Percentiles rank a stretch among this genome's conserved stretches.
Conservation (phyloP, 768 basidiomycete species). For the Trametopsis cervina region DNA sequence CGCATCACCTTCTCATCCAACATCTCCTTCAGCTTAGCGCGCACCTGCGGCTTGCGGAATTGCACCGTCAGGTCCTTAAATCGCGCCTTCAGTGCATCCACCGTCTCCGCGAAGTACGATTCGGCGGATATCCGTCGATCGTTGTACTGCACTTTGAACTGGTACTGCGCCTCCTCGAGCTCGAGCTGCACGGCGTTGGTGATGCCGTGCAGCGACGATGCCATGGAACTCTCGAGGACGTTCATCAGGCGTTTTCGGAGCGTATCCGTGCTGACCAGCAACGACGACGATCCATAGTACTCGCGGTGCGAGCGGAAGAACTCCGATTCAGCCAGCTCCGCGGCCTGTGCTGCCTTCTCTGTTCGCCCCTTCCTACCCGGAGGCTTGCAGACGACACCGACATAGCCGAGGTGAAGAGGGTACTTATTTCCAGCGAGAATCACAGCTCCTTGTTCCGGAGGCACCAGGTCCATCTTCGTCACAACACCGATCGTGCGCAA, state of each 20-base stretch:
- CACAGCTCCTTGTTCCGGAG: conserved; percentile 70
- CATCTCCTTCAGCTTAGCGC: conserved; percentile 84
- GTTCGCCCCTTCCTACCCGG: conserved; percentile 46
- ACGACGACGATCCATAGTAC: conserved; percentile 54
- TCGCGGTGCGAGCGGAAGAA: conserved; percentile 63
- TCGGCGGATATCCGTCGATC: conserved; percentile 92
- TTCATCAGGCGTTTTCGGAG: conserved; percentile 91
- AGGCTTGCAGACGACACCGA: conserved; percentile 91
- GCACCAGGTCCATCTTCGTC: conserved; percentile 98
- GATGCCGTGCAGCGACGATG: conserved; percentile 89
- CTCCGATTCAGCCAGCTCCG: conserved; percentile 52
- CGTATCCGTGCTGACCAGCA: conserved; percentile 91
- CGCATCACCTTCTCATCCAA: conserved; percentile 97
- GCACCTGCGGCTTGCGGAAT: conserved; percentile 85
- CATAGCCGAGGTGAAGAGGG: conserved; percentile 95
- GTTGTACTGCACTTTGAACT: conserved; percentile 99
- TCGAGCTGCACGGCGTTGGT: conserved; percentile 97
- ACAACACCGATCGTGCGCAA: conserved; percentile 95
- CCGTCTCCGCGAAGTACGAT: conserved; percentile 95
- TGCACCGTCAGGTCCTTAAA: conserved; percentile 82
- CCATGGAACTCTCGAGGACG: conserved; percentile 96
- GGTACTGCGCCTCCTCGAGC: conserved; percentile 93
- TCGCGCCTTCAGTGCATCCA: conserved; percentile 84
- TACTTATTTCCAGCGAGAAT: conserved; percentile 89
- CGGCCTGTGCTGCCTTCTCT: conserved; percentile 42